These are phyloP conservation scores for Musa beccarii DNA, from an alignment of 176 grass and related monocot species.

Conservation along the genomic window DNA sequence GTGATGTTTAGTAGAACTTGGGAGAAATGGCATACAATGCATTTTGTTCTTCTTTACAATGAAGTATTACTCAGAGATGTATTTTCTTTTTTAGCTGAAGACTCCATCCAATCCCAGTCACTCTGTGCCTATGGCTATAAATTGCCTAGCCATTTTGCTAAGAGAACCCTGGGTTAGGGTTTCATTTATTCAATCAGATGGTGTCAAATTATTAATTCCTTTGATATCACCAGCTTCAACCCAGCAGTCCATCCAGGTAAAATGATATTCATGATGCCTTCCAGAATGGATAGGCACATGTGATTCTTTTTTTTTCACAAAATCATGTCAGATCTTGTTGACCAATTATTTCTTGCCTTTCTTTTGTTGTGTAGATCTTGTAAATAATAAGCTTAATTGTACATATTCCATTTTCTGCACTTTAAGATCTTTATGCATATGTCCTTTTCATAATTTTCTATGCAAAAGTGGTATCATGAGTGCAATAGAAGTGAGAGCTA, in stretches of 20 bases:
- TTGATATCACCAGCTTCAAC: constrained; percentile 80
- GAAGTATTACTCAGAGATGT: background rate
- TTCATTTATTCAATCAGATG: constrained; percentile 89
- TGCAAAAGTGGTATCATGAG: background rate
- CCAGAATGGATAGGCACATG: background rate
- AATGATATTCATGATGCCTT: background rate
- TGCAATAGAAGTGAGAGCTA: background rate
- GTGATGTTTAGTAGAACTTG: too few species aligned
- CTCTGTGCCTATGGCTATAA: constrained; percentile 14
- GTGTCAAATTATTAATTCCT: constrained; percentile 81
- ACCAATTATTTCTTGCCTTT: background rate
- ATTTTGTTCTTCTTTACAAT: too few species aligned
- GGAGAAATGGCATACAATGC: too few species aligned
- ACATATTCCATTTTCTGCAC: background rate
- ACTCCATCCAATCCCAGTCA: constrained; percentile 8
- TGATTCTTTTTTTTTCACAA: too few species aligned
- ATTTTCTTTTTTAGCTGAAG: constrained; percentile 4
- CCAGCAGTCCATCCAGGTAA: constrained; percentile 94
- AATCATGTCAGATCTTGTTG: background rate
- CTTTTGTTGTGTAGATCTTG: too few species aligned
- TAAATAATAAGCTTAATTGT: background rate
- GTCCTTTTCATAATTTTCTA: background rate
- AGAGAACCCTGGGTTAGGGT: constrained; percentile 53
- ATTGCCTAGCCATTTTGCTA: constrained; percentile 58
- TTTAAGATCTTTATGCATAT: background rate